Evolutionary conservation across 257 asterid genomes (phyloP).

Genomic region (Solanum pinnatisectum): DNA sequence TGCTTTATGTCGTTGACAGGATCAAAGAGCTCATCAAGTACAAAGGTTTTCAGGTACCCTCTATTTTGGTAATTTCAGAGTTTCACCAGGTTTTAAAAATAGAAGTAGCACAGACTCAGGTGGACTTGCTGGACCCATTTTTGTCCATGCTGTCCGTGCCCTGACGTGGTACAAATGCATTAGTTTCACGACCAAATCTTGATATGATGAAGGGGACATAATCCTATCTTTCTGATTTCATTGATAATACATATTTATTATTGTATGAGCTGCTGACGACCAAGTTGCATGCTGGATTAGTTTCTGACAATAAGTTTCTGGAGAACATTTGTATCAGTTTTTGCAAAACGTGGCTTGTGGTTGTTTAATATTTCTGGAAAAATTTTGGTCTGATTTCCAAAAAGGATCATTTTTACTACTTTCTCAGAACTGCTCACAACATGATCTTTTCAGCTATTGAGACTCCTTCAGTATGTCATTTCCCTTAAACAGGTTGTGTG

Average conservation of each 20-base stretch:
- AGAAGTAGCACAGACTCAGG: background rate
- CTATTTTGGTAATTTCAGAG: background rate
- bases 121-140: background rate
- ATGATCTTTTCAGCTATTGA: background rate
- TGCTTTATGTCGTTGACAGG: conserved; percentile 79
- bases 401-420: background rate
- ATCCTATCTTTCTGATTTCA: background rate
- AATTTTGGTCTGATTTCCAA: background rate
- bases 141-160: background rate
- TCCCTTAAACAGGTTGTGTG: background rate
- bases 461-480: background rate
- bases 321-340: background rate
- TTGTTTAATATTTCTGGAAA: background rate
- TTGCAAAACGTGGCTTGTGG: background rate
- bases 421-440: background rate
- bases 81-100: background rate
- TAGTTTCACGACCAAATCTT: background rate
- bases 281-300: background rate
- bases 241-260: background rate
- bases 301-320: background rate
- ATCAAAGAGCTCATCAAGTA: conserved; percentile 90
- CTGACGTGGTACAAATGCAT: background rate
- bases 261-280: background rate
- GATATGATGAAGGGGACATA: background rate
- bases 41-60: conserved; percentile 79